phyloP scores from a whole-genome alignment of 2,329 filamentous ascomycete genomes.

The Aschersonia sp. region DNA sequence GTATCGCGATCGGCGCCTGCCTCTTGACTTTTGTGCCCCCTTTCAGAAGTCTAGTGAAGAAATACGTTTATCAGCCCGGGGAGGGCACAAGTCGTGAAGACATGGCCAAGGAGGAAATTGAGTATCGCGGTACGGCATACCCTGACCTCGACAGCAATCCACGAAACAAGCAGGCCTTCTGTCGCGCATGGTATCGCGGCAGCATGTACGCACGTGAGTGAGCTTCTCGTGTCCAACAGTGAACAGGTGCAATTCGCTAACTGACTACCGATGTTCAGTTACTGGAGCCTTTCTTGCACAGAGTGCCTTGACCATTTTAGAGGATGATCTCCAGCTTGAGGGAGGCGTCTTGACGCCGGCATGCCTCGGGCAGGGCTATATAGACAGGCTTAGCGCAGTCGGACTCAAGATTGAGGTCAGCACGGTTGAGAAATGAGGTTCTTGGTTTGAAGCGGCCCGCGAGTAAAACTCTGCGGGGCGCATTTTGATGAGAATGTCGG shows the following conservation, averaged over 20 bases:
- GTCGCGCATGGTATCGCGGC: constrained; percentile 40
- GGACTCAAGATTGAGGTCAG: constrained; percentile 50
- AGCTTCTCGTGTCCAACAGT: neutral
- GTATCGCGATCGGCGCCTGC: constrained; percentile 25
- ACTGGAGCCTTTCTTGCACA: constrained; percentile 50
- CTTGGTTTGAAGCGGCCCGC: constrained; percentile 7
- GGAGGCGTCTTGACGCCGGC: constrained; percentile 62
- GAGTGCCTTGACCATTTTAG: constrained; percentile 49
- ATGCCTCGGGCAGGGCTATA: constrained; percentile 50
- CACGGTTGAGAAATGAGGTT: constrained; percentile 6
- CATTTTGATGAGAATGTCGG: neutral
- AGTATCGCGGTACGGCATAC: constrained; percentile 49
- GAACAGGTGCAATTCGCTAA: neutral
- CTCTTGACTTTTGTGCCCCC: constrained; percentile 30
- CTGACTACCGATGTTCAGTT: constrained; percentile 24
- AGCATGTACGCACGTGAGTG: constrained; percentile 50
- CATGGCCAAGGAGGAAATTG: constrained; percentile 41
- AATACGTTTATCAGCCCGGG: constrained; percentile 35
- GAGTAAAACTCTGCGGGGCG: too few species aligned
- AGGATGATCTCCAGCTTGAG: constrained; percentile 42
- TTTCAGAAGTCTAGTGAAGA: constrained; percentile 28
- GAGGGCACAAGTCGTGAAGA: constrained; percentile 37
- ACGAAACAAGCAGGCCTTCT: constrained; percentile 34
- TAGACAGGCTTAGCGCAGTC: constrained; percentile 44
- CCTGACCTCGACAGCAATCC: constrained; percentile 33